Base-by-base conservation (phyloP, 257 asterid species). In the Avicennia marina region DNA sequence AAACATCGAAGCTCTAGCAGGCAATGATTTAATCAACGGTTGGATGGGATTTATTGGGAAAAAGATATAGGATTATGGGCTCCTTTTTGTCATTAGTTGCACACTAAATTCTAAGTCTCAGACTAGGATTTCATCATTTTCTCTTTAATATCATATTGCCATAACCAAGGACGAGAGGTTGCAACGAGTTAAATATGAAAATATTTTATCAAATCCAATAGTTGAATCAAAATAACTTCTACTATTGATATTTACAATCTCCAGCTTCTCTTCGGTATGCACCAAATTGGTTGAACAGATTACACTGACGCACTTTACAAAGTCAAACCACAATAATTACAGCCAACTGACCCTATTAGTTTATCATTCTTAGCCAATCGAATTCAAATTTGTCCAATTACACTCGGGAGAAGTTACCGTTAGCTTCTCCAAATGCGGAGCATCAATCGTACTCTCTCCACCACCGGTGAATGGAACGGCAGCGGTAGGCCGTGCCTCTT, bases 371-470 rank as follows among this genome's bases (percentile, higher is more conserved):
- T 44, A 60, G 31, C 62, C 55, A 70, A 49, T 51, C 58, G 56
- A 45, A 56, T 46, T 25, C 51, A 24, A 60, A 56, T 32, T 43
- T 39, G 29, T 10, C 58, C 22, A 58, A 45, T 27, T 41, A 33
- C 48, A 15, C 17, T 18, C 44, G 29, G 18, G 22, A 11, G 31
- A 53, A 53, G 62, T 70, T 73, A 78, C 84, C 71, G 65, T 74
- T 33, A 78, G 64, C 66, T 71, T 78, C 63, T 72, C 75, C 54
- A 45, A 27, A 29, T 65, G 52, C 10, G 73, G 47, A 45, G 72
- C 38, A 27, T 51, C 75, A 20, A 10, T 24, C 43, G 9, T 27
- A 58, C 57, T 26, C 42, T 55, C 71, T 39, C 26, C 65, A 26
- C 60, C 68, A 42, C 32, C 72, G 22, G 68, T 15, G 18, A 34